These are phyloP conservation scores for Malus asiatica DNA, from an alignment of 306 rosid genomes.

Conservation along the genomic window DNA sequence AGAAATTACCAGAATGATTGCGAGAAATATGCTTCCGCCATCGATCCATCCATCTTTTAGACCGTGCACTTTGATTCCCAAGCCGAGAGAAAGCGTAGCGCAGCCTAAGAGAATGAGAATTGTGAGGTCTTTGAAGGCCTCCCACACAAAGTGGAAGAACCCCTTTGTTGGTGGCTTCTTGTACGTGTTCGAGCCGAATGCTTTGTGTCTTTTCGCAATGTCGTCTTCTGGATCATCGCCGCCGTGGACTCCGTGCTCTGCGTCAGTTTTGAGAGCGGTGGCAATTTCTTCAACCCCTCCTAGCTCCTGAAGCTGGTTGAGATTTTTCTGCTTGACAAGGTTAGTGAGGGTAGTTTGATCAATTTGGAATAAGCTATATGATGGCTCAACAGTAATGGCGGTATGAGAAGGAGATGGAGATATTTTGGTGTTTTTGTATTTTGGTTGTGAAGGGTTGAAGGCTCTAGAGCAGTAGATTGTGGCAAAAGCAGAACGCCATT, in stretches of 20 bases:
- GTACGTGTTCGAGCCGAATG: conserved; percentile 31
- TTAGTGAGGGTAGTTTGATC: conserved; percentile 13
- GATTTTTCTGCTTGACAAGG: conserved; percentile 33
- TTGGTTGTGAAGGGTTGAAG: not conserved
- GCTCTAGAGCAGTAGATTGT: not conserved
- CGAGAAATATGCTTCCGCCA: conserved; percentile 27
- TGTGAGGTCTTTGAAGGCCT: conserved; percentile 35
- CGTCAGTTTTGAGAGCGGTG: conserved; percentile 12
- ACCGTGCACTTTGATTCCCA: conserved; percentile 28
- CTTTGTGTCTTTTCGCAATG: not conserved
- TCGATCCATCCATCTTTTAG: conserved; percentile 38
- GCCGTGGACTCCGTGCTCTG: conserved; percentile 20
- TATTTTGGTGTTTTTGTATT: not conserved
- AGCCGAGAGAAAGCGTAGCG: conserved; percentile 38
- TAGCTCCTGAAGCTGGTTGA: not conserved
- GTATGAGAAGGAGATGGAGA: conserved; percentile 10
- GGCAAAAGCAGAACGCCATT: too few species aligned
- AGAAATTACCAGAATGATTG: conserved; percentile 10
- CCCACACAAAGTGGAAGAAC: conserved; percentile 19
- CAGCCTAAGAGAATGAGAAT: conserved; percentile 29
- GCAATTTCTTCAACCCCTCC: conserved; percentile 38
- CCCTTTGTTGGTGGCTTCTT: conserved; percentile 21
- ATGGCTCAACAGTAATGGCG: not conserved
- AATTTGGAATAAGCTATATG: not conserved
- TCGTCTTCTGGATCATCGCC: not conserved